Base-by-base conservation (phyloP, 2,329 filamentous ascomycete genomes). In the Aspergillus clavatus region DNA sequence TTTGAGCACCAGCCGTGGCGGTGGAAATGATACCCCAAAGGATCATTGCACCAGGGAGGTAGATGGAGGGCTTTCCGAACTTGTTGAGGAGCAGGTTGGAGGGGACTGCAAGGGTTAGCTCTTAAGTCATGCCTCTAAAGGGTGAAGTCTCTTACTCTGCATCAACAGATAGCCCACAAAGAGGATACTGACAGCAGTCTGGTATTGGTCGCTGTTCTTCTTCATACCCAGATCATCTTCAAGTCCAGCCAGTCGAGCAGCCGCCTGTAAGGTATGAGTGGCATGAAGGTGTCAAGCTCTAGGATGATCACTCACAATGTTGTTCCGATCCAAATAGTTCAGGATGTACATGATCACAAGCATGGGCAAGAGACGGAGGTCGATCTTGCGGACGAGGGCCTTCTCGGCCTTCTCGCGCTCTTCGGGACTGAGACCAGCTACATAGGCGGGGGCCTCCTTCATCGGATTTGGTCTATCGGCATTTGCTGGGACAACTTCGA, bases 261-360 rank as follows among this genome's bases (percentile, higher is more conserved):
- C 50, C 5, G 58, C 56, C 56, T 59, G 38, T n/a, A 7, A 21
- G 12, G 35, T n/a, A 28, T 33, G 12, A n/a, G 33, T 45, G 5
- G 42, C 1, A 12, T 29, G 2, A 21, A 1, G 3, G 3, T 4
- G 8, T 16, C 11, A 23, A 16, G 14, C 2, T 8, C 3, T 12
- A 5, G 6, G 18, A 21, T 12, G 6, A n/a, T 16, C 22, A 50
- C 55, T 69, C 2, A 78, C 78, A 44, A 82, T 80, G 45, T 81
- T 80, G 56, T 80, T 81, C 33, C 75, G 70, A 53, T 82, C 79
- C 10, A 85, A 66, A 63, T 87, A 89, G 67, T 89, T 88, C 70
- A 86, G 74, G 61, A 89, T 86, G 59, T 88, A 89, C 70, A 89
- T 86, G 52, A 88, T 63, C 38, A 89, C 79, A 46, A 89, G 72